Evolutionary conservation across 2,329 filamentous ascomycete species (phyloP).

Genomic region (Teratosphaeria epicoccoides): DNA sequence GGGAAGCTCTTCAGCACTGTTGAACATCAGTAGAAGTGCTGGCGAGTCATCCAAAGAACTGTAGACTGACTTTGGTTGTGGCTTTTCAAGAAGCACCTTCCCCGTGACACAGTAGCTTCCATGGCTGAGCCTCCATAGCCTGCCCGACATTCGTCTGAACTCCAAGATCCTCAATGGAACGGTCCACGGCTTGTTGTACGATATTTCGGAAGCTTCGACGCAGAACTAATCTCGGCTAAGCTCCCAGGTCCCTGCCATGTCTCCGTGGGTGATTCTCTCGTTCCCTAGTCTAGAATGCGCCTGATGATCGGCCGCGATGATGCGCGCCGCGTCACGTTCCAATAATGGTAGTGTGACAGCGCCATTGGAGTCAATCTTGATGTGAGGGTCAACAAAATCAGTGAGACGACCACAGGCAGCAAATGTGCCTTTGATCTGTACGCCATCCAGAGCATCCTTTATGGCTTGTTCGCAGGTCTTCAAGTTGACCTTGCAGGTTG

Average conservation of each 20-base stretch:
- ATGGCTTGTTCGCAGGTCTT: background rate
- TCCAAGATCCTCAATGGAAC: background rate
- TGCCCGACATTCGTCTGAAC: background rate
- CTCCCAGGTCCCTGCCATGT: background rate
- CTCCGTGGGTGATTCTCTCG: background rate
- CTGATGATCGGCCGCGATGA: background rate
- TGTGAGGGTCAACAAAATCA: background rate
- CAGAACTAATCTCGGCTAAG: background rate
- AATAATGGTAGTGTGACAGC: background rate
- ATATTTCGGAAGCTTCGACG: background rate
- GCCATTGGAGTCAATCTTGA: background rate
- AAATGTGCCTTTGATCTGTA: background rate
- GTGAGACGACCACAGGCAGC: background rate
- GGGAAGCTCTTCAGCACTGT: background rate
- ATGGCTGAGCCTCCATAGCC: background rate
- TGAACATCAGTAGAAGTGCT: too few species aligned
- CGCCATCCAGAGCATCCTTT: background rate
- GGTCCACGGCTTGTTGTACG: background rate
- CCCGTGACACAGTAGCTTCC: background rate
- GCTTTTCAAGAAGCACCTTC: background rate
- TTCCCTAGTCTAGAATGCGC: background rate
- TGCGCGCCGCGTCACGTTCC: background rate
- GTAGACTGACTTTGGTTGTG: background rate
- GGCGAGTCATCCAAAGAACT: background rate
- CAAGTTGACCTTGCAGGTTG: background rate